Percentiles rank a stretch among this genome's conserved stretches.
These are phyloP conservation scores for Lactuca saligna DNA, from an alignment of 129 eudicot genomes.

Conservation along the genomic window DNA sequence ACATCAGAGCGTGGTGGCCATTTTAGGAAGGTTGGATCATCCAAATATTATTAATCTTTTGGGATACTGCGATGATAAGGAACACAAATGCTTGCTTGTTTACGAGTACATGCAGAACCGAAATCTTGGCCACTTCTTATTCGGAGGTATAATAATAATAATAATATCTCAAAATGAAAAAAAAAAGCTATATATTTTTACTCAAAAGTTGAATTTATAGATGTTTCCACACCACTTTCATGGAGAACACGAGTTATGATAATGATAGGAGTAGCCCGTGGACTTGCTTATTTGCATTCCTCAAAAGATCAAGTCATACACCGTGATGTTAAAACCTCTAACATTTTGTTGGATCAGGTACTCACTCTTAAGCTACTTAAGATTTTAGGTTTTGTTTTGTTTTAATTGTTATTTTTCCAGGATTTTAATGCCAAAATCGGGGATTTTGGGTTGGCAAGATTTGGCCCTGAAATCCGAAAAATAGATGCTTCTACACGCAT, in stretches of 20 bases:
- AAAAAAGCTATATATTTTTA: neutral
- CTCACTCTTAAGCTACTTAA: neutral
- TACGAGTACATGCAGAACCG: constrained; percentile 27
- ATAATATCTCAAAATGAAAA: neutral
- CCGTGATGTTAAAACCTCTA: neutral
- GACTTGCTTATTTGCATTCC: constrained; percentile 7
- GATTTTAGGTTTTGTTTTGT: no score
- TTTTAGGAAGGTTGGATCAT: constrained; percentile 21
- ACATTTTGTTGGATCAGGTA: constrained; percentile 33
- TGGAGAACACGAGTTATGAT: constrained; percentile 27
- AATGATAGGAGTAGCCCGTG: constrained; percentile 18
- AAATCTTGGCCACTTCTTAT: constrained; percentile 21
- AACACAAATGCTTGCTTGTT: no score
- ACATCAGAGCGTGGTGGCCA: constrained; percentile 18
- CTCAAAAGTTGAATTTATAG: neutral
- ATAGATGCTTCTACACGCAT: constrained; percentile 26
- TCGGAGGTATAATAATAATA: constrained; percentile 4
- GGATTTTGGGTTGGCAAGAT: constrained; percentile 19
- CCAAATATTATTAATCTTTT: no score
- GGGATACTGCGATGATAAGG: no score
- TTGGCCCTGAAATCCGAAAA: neutral
- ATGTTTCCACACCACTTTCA: constrained; percentile 19
- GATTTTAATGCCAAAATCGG: constrained; percentile 31
- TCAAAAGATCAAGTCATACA: neutral
- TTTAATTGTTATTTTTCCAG: constrained; percentile 13